These are phyloP conservation scores for Anacardium occidentale DNA, from an alignment of 345 rosid species.

Conservation along the genomic window DNA sequence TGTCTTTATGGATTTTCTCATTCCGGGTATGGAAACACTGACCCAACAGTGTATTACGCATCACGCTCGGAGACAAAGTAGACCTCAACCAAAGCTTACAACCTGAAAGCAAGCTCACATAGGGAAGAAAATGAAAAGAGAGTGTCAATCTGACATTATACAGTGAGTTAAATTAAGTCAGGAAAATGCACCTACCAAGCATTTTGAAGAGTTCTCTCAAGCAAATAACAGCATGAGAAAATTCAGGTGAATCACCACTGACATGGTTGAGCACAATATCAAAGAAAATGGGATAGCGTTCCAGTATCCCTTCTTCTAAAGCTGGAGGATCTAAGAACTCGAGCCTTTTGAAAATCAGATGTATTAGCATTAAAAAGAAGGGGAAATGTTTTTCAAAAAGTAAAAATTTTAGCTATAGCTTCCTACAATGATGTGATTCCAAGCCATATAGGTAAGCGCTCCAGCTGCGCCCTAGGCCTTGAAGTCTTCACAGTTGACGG, in stretches of 20 bases:
- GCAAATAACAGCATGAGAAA: slow-evolving; percentile 84
- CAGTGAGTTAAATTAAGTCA: slow-evolving; percentile 4
- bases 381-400: slow-evolving; percentile 11
- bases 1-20: slow-evolving; percentile 94
- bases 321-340: slow-evolving; percentile 93
- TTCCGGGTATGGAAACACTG: slow-evolving; percentile 92
- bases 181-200: slow-evolving; percentile 61
- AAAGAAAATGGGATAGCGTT: slow-evolving; percentile 88
- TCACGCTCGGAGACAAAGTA: slow-evolving; percentile 89
- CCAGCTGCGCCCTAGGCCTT: slow-evolving; percentile 69
- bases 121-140: slow-evolving; percentile 12
- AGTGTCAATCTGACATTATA: slow-evolving; percentile 9
- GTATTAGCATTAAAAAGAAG: slow-evolving; percentile 17
- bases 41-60: slow-evolving; percentile 94
- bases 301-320: slow-evolving; percentile 92
- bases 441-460: slow-evolving; percentile 78
- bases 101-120: slow-evolving; percentile 50
- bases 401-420: slow-evolving; percentile 28
- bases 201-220: slow-evolving; percentile 86
- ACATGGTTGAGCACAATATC: slow-evolving; percentile 90
- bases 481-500: slow-evolving; percentile 55
- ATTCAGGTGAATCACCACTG: slow-evolving; percentile 82
- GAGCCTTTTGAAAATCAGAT: slow-evolving; percentile 57
- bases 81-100: slow-evolving; percentile 97
- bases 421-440: slow-evolving; percentile 93